Conservation (phyloP, 2,329 filamentous ascomycete species). For the Alternaria solani region DNA sequence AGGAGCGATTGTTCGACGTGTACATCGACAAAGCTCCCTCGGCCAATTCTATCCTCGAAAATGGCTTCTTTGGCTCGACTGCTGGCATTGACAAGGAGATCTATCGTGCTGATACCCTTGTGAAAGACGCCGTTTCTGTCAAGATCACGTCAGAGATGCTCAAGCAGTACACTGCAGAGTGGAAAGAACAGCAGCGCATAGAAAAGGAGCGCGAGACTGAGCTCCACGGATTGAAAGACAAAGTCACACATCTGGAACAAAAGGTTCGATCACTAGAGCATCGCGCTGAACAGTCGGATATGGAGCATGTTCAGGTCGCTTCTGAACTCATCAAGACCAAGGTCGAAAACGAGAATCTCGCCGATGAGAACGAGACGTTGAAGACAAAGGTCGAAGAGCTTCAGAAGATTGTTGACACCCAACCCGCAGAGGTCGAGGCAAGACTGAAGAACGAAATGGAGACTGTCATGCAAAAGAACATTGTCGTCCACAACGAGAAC, state of each 20-base stretch:
- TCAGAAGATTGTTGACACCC: constrained; percentile 84
- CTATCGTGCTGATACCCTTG: constrained; percentile 91
- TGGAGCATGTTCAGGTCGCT: constrained; percentile 88
- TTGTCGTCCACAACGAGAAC: constrained; percentile 94
- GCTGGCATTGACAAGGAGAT: constrained; percentile 93
- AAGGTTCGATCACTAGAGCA: constrained; percentile 88
- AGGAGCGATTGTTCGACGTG: constrained; percentile 93
- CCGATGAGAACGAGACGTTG: constrained; percentile 88
- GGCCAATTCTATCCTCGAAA: constrained; percentile 91
- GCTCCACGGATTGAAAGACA: constrained; percentile 69
- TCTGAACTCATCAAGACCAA: constrained; percentile 92
- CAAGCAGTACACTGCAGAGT: constrained; percentile 81
- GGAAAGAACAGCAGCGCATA: constrained; percentile 86
- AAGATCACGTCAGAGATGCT: constrained; percentile 85
- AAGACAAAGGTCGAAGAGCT: constrained; percentile 86
- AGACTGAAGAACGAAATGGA: constrained; percentile 86
- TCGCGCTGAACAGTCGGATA: constrained; percentile 85
- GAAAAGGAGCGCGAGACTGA: constrained; percentile 86
- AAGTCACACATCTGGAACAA: constrained; percentile 70
- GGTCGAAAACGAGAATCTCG: constrained; percentile 89
- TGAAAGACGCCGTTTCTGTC: constrained; percentile 89
- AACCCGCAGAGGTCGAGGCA: constrained; percentile 86
- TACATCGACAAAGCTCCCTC: constrained; percentile 96
- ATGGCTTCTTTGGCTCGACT: constrained; percentile 94
- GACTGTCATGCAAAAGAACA: constrained; percentile 88